Evolutionary conservation across 108 stramenopile genomes (phyloP).

Genomic region (Hondaea fermentalgiana): DNA sequence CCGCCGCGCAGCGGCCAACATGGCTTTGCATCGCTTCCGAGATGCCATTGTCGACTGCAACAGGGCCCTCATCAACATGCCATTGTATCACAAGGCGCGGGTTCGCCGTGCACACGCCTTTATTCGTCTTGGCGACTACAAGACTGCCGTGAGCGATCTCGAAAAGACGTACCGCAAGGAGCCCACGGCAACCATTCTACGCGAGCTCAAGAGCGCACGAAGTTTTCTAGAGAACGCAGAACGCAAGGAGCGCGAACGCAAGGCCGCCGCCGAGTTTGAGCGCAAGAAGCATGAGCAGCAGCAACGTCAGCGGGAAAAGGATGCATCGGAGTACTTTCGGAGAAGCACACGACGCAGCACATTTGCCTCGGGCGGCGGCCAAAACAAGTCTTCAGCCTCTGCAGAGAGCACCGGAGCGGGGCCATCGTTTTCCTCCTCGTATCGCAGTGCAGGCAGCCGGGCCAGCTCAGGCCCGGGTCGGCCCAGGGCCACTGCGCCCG

Average conservation of each 20-base stretch:
- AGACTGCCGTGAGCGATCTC: background rate
- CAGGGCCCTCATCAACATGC: background rate
- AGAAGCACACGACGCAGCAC: background rate
- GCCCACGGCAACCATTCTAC: background rate
- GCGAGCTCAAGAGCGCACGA: background rate
- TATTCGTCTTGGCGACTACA: background rate
- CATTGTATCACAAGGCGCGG: background rate
- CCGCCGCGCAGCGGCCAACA: background rate
- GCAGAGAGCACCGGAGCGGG: no score
- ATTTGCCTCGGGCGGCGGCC: background rate
- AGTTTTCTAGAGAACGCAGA: background rate
- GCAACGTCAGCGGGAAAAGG: background rate
- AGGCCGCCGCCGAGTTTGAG: background rate
- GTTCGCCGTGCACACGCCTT: background rate
- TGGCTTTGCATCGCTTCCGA: background rate
- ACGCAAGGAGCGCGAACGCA: background rate
- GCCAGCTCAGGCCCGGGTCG: no score
- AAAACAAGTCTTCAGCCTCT: background rate
- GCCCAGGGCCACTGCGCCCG: no score
- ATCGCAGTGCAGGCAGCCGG: no score
- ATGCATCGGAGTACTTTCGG: background rate
- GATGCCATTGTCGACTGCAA: background rate
- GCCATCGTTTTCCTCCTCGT: no score
- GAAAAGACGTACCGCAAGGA: background rate
- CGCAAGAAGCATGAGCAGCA: background rate